phyloP scores from a whole-genome alignment of 495 filamentous ascomycete genomes.

The Rusavskia elegans region DNA sequence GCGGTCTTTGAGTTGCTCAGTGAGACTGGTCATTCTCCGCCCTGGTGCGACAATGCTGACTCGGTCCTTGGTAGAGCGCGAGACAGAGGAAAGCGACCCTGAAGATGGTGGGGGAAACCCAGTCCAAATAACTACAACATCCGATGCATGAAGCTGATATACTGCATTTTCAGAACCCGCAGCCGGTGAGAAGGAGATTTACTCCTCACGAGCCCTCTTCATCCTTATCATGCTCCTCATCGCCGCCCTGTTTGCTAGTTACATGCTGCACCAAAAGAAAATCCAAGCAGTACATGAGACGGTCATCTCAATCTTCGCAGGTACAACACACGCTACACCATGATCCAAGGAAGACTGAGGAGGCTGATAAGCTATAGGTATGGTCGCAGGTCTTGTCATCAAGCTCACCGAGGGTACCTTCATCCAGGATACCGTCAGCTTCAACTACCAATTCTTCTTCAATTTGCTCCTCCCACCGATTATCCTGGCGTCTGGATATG shows the following conservation, averaged over 20 bases:
- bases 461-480: conserved; percentile 95
- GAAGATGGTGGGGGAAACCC: conserved; percentile 29
- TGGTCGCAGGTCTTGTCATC: conserved; percentile 86
- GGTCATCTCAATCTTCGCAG: conserved; percentile 93
- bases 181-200: conserved; percentile 70
- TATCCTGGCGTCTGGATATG: conserved; percentile 92
- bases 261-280: conserved; percentile 83
- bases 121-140: neutral
- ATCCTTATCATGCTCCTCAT: conserved; percentile 90
- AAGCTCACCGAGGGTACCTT: conserved; percentile 61
- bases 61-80: conserved; percentile 15
- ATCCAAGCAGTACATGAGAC: conserved; percentile 97
- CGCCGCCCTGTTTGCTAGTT: conserved; percentile 89
- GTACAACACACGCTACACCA: conserved; percentile 31
- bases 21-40: conserved; percentile 6
- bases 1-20: conserved; percentile 24
- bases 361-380: conserved; percentile 39
- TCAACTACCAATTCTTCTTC: conserved; percentile 98
- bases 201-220: conserved; percentile 90
- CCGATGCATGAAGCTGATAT: neutral
- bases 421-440: conserved; percentile 77
- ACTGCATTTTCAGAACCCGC: conserved; percentile 30
- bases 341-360: neutral
- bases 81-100: conserved; percentile 28
- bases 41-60: neutral